Evolutionary conservation across 768 basidiomycete species (phyloP).

Genomic region (Polyporus arcularius): DNA sequence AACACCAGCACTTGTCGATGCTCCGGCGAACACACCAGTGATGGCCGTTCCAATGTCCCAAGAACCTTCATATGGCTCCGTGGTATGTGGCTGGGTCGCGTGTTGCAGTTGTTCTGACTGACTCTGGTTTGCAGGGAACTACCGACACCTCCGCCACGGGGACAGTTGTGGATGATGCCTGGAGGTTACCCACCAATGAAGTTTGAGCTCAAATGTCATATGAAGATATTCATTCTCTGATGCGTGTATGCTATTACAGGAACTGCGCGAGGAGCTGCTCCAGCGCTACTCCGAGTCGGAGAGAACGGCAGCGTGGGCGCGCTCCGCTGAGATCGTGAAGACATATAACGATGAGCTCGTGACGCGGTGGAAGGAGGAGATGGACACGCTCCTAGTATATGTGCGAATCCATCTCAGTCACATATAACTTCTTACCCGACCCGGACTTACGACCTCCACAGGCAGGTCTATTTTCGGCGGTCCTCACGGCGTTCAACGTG

Average conservation of each 20-base stretch:
- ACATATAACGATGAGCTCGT: slow-evolving; percentile 17
- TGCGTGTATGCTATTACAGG: neutral
- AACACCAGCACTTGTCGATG: too few relatives aligned
- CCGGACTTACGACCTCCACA: neutral
- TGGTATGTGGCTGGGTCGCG: too few relatives aligned
- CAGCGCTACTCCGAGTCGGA: slow-evolving; percentile 2
- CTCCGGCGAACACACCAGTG: too few relatives aligned
- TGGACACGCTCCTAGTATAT: slow-evolving; percentile 24
- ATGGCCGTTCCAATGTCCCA: too few relatives aligned
- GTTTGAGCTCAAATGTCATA: neutral
- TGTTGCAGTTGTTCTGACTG: too few relatives aligned
- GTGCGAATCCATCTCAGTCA: slow-evolving; percentile 1
- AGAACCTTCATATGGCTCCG: too few relatives aligned
- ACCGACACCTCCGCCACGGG: too few relatives aligned
- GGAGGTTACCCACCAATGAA: neutral
- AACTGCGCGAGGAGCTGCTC: slow-evolving; percentile 3
- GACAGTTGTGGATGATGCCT: neutral
- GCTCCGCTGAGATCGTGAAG: slow-evolving; percentile 7
- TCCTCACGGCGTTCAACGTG: slow-evolving; percentile 25
- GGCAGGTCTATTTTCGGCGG: slow-evolving; percentile 30
- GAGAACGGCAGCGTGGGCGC: slow-evolving; percentile 5
- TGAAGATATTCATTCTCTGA: neutral
- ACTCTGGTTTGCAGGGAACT: too few relatives aligned
- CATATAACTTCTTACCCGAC: neutral
- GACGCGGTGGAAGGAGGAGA: slow-evolving; percentile 21